Base-by-base conservation (phyloP, 2,329 filamentous ascomycete genomes). In the Trichoderma breve region DNA sequence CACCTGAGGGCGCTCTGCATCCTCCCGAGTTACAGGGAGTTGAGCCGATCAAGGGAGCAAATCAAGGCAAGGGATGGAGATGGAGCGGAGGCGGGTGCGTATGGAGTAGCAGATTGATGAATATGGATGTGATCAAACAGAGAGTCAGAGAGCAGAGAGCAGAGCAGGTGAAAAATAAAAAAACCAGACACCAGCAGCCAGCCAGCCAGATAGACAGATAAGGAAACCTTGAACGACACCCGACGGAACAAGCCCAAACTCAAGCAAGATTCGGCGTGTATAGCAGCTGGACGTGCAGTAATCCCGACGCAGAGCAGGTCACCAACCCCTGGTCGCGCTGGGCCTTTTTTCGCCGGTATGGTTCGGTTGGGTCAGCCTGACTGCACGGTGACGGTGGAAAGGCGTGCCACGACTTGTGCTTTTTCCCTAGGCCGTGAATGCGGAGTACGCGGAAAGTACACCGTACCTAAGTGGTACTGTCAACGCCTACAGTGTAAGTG, bases 1-100 rank as follows among this genome's bases (percentile, higher is more conserved):
- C 78, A 78, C 66, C 66, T 75, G 73, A 78, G 64, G 63, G 75
- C 72, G 72, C 71, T 76, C 61, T 73, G 73, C 76, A 76, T 76
- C 53, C 69, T 74, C 58, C 58, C 51, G 34, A 28, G 34, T 57
- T 71, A 51, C 51, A 53, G 57, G 57, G 28, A 60, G 57, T 14
- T 14, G 28, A 34, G 47, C 63, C 43, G 28, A 58, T 28, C 26
- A 30, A 30, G 26, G 26, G 28, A 30, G 55, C 26, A 30, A 30
- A 58, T 28, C 28, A 30, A 58, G 55, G 55, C 18, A 18, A 47
- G 43, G 43, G 15, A 32, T 9, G 18, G 15, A 14, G 28, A 32
- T 14, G 53, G 24, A 43, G 36, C 24, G 57, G 43, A 47, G 43
- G 43, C n/a, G 18, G 43, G 43, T 21, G n/a, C 15, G 43, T 47